Conservation (phyloP, 805 yeast species). For the Saccharomycopsis javanensis region DNA sequence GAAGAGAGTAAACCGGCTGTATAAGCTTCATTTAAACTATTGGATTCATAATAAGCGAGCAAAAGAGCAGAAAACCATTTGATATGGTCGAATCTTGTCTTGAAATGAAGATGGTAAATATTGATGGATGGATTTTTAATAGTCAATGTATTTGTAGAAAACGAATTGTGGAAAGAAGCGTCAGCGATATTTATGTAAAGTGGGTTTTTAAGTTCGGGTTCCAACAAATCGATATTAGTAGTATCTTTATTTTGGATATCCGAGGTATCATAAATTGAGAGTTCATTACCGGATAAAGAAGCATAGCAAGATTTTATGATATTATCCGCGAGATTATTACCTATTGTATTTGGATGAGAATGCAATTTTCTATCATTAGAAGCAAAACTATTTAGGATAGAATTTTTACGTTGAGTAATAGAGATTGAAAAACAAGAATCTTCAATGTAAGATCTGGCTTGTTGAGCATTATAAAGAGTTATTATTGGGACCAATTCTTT, state of each 20-base stretch:
- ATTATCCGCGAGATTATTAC: slow-evolving; percentile 11
- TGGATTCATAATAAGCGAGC: slow-evolving; percentile 47
- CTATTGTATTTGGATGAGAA: background rate
- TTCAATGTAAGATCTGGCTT: slow-evolving; percentile 50
- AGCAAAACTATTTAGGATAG: background rate
- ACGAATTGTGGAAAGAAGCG: slow-evolving; percentile 21
- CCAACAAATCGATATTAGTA: background rate
- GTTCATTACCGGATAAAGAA: slow-evolving; percentile 42
- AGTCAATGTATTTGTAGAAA: slow-evolving; percentile 7
- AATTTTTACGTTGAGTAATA: background rate
- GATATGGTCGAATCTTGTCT: slow-evolving; percentile 13
- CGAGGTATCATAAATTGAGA: slow-evolving; percentile 35
- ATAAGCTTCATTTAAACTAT: slow-evolving; percentile 49
- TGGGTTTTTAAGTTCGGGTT: slow-evolving; percentile 31
- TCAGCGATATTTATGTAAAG: slow-evolving; percentile 46
- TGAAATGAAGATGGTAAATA: slow-evolving; percentile 22
- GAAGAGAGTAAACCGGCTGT: slow-evolving; percentile 55
- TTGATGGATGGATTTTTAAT: slow-evolving; percentile 17
- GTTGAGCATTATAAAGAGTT: slow-evolving; percentile 61
- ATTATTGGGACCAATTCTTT: slow-evolving; percentile 65
- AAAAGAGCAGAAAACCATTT: slow-evolving; percentile 41
- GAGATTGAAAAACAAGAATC: slow-evolving; percentile 32
- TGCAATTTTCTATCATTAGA: background rate
- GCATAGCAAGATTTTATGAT: slow-evolving; percentile 15
- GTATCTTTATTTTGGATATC: slow-evolving; percentile 27